phyloP scores from a whole-genome alignment of 345 rosid genomes.

The Xanthoceras sorbifolium region DNA sequence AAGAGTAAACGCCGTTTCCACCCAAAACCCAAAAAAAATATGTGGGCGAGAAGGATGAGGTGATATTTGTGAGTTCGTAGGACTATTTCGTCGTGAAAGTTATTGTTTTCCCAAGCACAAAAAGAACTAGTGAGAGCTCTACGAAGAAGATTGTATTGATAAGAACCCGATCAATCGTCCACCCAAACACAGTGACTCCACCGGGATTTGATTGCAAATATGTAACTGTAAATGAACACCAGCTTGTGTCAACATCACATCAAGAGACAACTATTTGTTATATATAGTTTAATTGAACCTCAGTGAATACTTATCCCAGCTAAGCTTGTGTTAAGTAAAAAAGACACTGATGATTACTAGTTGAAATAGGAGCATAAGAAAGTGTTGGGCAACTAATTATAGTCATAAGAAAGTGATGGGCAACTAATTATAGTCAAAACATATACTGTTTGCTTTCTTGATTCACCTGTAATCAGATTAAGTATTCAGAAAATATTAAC shows the following conservation, averaged over 20 bases:
- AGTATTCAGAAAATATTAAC: not conserved
- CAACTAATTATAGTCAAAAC: too few species aligned
- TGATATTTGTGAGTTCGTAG: not conserved
- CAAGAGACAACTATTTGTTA: too few species aligned
- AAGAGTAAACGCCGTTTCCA: not conserved
- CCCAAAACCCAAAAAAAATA: not conserved
- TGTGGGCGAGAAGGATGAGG: not conserved
- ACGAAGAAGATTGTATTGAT: constrained; percentile 36
- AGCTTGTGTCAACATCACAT: not conserved
- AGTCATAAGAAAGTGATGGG: too few species aligned
- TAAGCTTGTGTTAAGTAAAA: too few species aligned
- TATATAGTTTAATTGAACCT: too few species aligned
- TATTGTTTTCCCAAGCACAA: constrained; percentile 35
- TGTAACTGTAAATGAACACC: constrained; percentile 12
- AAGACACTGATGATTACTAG: not conserved
- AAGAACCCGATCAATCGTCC: constrained; percentile 34
- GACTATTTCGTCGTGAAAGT: constrained; percentile 20
- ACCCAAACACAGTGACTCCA: constrained; percentile 22
- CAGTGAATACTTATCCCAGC: too few species aligned
- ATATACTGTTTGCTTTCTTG: not conserved
- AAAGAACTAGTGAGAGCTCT: constrained; percentile 31
- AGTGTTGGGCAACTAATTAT: too few species aligned
- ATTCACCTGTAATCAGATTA: not conserved
- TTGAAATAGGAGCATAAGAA: not conserved
- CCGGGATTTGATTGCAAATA: constrained; percentile 33